Evolutionary conservation across 352 stramenopile genomes (phyloP).

Genomic region (Globisporangium megalacanthum): DNA sequence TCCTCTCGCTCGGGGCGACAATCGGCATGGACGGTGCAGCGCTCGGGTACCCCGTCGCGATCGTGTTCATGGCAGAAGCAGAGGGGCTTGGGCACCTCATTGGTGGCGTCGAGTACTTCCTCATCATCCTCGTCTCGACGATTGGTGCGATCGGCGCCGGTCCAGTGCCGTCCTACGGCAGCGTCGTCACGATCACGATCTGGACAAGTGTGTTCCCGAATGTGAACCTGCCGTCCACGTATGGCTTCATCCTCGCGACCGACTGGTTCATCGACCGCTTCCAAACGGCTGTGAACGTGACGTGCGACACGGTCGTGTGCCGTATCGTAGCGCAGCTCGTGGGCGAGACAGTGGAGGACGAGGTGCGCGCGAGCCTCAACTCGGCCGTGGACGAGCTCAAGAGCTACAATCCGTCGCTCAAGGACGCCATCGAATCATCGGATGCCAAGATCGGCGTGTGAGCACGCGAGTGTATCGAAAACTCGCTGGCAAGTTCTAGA

Average conservation of each 20-base stretch:
- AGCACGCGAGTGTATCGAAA: background rate
- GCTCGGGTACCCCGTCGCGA: conserved; percentile 21
- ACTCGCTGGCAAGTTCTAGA: too few species aligned
- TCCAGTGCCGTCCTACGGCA: conserved; percentile 13
- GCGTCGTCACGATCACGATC: conserved; percentile 25
- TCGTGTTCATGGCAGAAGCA: conserved; percentile 33
- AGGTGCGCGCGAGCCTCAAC: conserved; percentile 1
- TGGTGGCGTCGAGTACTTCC: conserved; percentile 13
- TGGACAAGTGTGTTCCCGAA: conserved; percentile 22
- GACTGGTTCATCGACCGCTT: conserved; percentile 62
- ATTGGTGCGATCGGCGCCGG: conserved; percentile 17
- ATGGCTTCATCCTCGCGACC: conserved; percentile 47
- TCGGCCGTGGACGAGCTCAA: background rate
- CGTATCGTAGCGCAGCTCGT: conserved; percentile 37
- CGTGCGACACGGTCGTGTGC: conserved; percentile 47
- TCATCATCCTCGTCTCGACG: conserved; percentile 23
- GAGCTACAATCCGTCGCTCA: background rate
- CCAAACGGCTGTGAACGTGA: conserved; percentile 55
- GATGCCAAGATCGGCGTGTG: background rate
- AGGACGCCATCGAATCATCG: background rate
- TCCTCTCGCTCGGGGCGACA: conserved; percentile 57
- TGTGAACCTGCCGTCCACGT: conserved; percentile 31
- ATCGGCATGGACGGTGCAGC: conserved; percentile 32
- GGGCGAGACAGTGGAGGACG: background rate
- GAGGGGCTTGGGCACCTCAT: conserved; percentile 18